Conservation (phyloP, 345 rosid species). For the Anacardium occidentale region DNA sequence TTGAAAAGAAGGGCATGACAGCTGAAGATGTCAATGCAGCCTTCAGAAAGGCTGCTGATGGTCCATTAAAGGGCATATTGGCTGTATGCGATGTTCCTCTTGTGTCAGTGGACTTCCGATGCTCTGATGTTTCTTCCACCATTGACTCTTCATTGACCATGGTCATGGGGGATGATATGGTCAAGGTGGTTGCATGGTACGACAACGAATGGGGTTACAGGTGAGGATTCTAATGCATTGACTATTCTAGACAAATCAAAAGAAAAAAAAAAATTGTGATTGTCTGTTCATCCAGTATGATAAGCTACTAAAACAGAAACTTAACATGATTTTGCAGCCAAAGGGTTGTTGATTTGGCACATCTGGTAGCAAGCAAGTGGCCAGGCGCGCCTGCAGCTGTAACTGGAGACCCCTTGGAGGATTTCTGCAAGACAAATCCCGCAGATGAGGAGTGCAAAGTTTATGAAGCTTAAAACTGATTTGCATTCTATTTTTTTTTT, state of each 20-base stretch:
- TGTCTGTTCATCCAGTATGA: background rate
- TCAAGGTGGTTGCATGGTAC: conserved; percentile 97
- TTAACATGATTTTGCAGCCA: conserved; percentile 51
- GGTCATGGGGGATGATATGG: conserved; percentile 99
- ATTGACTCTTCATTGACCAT: conserved; percentile 90
- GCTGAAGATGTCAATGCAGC: conserved; percentile 95
- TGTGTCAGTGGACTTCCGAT: conserved; percentile 87
- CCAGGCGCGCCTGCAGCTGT: conserved; percentile 59
- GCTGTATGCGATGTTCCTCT: conserved; percentile 86
- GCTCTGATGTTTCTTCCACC: conserved; percentile 88
- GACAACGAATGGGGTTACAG: conserved; percentile 99
- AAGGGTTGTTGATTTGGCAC: conserved; percentile 97
- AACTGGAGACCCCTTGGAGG: conserved; percentile 92
- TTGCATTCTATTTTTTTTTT: background rate
- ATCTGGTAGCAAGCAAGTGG: conserved; percentile 85
- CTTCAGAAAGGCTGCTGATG: conserved; percentile 83
- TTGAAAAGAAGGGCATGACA: conserved; percentile 73
- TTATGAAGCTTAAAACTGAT: conserved; percentile 50
- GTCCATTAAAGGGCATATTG: conserved; percentile 81
- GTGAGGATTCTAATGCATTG: conserved; percentile 28
- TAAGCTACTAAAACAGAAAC: background rate
- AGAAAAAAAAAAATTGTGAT: background rate
- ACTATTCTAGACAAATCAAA: background rate
- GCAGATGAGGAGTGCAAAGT: conserved; percentile 93
- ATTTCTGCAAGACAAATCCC: conserved; percentile 86